These are phyloP conservation scores for Grigorovia transvaalensis DNA, from an alignment of 805 yeast species.

Conservation along the genomic window DNA sequence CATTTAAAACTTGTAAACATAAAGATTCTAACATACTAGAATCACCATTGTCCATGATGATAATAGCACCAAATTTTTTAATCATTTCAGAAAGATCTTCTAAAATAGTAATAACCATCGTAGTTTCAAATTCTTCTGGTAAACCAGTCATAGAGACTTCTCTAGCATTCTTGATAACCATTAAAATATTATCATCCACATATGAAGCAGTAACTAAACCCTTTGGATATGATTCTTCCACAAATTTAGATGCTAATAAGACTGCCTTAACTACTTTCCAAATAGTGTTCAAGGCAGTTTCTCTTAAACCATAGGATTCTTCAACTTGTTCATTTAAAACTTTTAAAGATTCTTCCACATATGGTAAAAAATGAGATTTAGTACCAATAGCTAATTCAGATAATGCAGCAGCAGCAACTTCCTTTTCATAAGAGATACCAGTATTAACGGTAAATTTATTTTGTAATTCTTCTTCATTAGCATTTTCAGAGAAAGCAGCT, in stretches of 20 bases:
- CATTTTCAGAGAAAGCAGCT: conserved; percentile 36
- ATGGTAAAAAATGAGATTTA: conserved; percentile 66
- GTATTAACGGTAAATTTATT: conserved; percentile 81
- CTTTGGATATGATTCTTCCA: conserved; percentile 46
- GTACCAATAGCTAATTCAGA: conserved; percentile 85
- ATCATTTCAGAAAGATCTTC: conserved; percentile 63
- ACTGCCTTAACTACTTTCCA: conserved; percentile 77
- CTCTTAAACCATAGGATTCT: conserved; percentile 85
- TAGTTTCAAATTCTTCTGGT: conserved; percentile 72
- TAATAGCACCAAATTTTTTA: conserved; percentile 57
- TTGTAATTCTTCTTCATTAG: conserved; percentile 51
- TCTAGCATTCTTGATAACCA: conserved; percentile 58
- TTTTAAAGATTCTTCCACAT: conserved; percentile 58
- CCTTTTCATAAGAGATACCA: conserved; percentile 92
- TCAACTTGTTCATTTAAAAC: conserved; percentile 61
- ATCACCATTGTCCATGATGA: conserved; percentile 50
- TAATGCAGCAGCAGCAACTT: conserved; percentile 84
- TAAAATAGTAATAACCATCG: conserved; percentile 69
- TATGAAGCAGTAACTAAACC: conserved; percentile 55
- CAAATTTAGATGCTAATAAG: conserved; percentile 37
- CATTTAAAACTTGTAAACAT: conserved; percentile 58
- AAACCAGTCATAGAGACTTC: conserved; percentile 50
- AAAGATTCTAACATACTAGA: conserved; percentile 52
- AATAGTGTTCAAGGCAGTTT: conserved; percentile 68
- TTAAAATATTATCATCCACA: conserved; percentile 46